phyloP scores from a whole-genome alignment of 2,329 filamentous ascomycete genomes.

The Aspergillus oerlinghausenensis region DNA sequence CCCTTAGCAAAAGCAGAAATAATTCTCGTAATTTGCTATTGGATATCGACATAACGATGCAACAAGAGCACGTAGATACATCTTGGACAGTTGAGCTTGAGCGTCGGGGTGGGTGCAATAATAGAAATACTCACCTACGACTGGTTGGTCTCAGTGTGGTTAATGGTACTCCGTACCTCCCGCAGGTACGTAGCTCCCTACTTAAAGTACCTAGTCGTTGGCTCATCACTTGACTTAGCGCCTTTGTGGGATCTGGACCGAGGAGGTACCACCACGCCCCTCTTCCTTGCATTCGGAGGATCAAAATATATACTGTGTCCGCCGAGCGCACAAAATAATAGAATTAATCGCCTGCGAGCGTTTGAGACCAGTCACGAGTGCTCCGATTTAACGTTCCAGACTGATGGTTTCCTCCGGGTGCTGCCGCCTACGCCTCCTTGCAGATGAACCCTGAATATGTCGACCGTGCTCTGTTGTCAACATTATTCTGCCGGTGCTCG shows the following conservation, averaged over 20 bases:
- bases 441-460: conserved; percentile 19
- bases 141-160: background rate
- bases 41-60: no score
- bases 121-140: background rate
- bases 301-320: background rate
- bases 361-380: background rate
- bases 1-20: background rate
- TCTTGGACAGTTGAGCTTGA: background rate
- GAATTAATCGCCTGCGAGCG: background rate
- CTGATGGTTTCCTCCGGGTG: conserved; percentile 4
- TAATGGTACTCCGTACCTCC: conserved; percentile 1
- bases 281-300: background rate
- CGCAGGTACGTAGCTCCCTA: background rate
- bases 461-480: conserved; percentile 13
- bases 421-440: conserved; percentile 9
- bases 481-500: conserved; percentile 9
- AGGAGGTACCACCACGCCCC: conserved; percentile 4
- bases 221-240: conserved; percentile 1
- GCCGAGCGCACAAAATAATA: background rate
- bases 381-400: conserved; percentile 4
- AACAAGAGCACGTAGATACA: no score
- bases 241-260: conserved; percentile 9
- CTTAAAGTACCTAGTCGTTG: background rate
- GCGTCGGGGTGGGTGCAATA: background rate
- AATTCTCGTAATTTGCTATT: background rate